These are phyloP conservation scores for Wickerhamomyces rabaulensis DNA, from an alignment of 805 yeast species.

Conservation along the genomic window DNA sequence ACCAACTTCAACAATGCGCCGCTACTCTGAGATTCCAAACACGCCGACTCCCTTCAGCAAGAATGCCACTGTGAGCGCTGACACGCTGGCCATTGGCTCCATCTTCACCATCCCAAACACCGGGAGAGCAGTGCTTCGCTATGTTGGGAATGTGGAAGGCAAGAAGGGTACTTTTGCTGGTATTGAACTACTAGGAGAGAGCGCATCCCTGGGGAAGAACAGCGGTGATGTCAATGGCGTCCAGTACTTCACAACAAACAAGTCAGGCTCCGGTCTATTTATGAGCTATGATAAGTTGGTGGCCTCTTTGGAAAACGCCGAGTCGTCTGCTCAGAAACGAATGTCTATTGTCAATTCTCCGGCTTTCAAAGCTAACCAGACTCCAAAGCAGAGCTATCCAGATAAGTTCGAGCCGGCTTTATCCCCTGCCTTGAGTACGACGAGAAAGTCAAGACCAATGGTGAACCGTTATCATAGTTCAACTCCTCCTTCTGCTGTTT, in stretches of 20 bases:
- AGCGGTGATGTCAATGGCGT: slow-evolving; percentile 75
- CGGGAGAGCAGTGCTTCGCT: slow-evolving; percentile 62
- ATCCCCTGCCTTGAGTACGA: slow-evolving; percentile 6
- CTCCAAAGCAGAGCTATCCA: slow-evolving; percentile 6
- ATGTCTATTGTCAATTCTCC: slow-evolving; percentile 6
- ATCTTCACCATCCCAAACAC: slow-evolving; percentile 55
- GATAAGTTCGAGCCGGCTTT: background rate
- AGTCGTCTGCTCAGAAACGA: slow-evolving; percentile 10
- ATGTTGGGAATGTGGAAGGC: slow-evolving; percentile 66
- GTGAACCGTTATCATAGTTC: slow-evolving; percentile 3
- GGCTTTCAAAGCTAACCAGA: slow-evolving; percentile 7
- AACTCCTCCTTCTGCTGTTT: slow-evolving; percentile 6
- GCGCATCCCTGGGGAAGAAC: slow-evolving; percentile 68
- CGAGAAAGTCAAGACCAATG: background rate
- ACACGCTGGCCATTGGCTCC: slow-evolving; percentile 14
- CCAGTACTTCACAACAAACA: slow-evolving; percentile 59
- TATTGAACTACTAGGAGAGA: slow-evolving; percentile 70
- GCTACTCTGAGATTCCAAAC: slow-evolving; percentile 20
- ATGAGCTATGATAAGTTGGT: slow-evolving; percentile 47
- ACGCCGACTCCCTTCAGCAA: slow-evolving; percentile 21
- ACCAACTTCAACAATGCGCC: slow-evolving; percentile 13
- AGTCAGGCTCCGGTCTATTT: slow-evolving; percentile 71
- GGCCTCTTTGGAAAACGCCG: slow-evolving; percentile 11
- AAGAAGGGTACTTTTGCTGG: slow-evolving; percentile 83
- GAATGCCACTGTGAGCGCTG: slow-evolving; percentile 2